A percentile compares a stretch with the other conserved stretches of the same genome.
Conservation (phyloP, 106 monocot species). For the Dioscorea dumetorum region DNA sequence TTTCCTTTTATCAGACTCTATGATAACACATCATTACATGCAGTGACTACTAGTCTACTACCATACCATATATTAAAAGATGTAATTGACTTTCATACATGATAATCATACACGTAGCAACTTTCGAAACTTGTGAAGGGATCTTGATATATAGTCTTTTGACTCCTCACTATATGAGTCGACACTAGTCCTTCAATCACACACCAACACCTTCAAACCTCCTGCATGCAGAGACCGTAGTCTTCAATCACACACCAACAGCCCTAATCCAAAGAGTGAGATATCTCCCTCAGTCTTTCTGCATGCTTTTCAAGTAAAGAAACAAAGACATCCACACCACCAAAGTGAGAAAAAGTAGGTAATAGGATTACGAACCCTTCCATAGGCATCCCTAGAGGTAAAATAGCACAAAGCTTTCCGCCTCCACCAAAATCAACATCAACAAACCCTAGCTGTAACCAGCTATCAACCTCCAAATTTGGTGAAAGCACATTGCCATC, state of each 20-base stretch:
- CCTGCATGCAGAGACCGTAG: no score
- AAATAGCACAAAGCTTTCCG: constrained; percentile 6
- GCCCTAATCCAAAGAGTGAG: background rate
- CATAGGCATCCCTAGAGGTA: constrained; percentile 30
- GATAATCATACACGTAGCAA: no score
- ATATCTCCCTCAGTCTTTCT: background rate
- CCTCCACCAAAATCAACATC: constrained; percentile 64
- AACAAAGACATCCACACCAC: background rate
- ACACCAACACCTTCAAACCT: no score
- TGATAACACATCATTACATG: background rate
- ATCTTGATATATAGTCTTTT: no score
- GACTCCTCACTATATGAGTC: no score
- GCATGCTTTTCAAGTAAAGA: background rate
- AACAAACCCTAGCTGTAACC: constrained; percentile 52
- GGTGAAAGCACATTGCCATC: constrained; percentile 30
- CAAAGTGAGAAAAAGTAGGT: constrained; percentile 17
- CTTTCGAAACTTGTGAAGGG: no score
- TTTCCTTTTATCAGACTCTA: no score
- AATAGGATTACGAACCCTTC: constrained; percentile 48
- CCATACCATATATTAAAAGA: no score
- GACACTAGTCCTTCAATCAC: no score
- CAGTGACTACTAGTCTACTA: no score
- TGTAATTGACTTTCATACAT: no score
- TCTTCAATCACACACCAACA: no score
- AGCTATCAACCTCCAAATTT: constrained; percentile 57